Evolutionary conservation across 2,329 filamentous ascomycete genomes (phyloP).

Genomic region (Pleomassaria siparia): DNA sequence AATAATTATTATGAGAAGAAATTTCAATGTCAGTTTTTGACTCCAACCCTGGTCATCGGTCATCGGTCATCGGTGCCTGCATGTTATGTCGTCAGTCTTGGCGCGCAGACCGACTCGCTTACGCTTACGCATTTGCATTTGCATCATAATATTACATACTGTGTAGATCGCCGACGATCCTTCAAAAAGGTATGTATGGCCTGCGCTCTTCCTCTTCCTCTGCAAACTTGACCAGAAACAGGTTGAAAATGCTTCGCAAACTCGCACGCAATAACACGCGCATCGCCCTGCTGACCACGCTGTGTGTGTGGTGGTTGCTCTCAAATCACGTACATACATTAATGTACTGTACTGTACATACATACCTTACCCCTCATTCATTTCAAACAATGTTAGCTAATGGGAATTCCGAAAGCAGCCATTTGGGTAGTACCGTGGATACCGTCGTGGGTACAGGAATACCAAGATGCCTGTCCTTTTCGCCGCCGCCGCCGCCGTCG

Average conservation of each 20-base stretch:
- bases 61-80: background rate
- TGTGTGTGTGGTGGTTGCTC: too few relatives aligned
- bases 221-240: constrained; percentile 4
- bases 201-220: background rate
- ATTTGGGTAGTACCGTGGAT: too few relatives aligned
- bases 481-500: constrained; percentile 14
- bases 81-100: background rate
- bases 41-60: background rate
- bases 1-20: background rate
- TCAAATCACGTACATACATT: too few relatives aligned
- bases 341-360: too few relatives aligned
- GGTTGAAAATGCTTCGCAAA: background rate
- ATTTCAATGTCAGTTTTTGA: background rate
- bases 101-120: background rate
- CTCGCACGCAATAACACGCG: constrained; percentile 6
- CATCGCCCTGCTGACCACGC: background rate
- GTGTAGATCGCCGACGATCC: background rate
- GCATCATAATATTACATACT: constrained; percentile 8
- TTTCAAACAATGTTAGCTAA: constrained; percentile 18
- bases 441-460: too few relatives aligned
- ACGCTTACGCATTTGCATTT: constrained; percentile 13
- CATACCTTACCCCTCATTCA: constrained; percentile 8
- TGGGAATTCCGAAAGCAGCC: constrained; percentile 20
- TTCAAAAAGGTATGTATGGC: too few relatives aligned
- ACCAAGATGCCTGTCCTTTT: constrained; percentile 20